A percentile compares a stretch with the other conserved stretches of the same genome.
These are phyloP conservation scores for Capronia coronata DNA, from an alignment of 2,329 filamentous ascomycete genomes.

Conservation along the genomic window DNA sequence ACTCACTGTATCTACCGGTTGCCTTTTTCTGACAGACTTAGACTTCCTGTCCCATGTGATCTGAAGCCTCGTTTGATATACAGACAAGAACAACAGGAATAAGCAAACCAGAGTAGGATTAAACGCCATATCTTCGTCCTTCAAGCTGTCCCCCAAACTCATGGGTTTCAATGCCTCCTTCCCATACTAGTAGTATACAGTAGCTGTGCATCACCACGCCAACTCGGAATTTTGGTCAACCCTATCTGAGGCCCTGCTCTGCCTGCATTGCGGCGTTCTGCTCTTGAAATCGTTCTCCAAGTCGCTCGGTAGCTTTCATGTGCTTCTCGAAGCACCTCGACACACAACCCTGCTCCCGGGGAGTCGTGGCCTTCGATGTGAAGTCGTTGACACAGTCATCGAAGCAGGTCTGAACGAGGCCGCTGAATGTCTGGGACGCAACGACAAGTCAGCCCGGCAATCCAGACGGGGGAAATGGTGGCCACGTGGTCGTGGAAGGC, in stretches of 20 bases:
- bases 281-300: slow-evolving; percentile 84
- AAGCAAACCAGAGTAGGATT: no score
- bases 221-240: no score
- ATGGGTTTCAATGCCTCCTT: not conserved
- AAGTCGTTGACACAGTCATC: slow-evolving; percentile 97
- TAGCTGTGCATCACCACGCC: no score
- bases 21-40: no score
- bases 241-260: slow-evolving; percentile 44
- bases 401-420: slow-evolving; percentile 65
- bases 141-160: no score
- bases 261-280: slow-evolving; percentile 60
- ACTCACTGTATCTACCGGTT: no score
- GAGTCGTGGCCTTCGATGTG: slow-evolving; percentile 87
- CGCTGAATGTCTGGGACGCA: slow-evolving; percentile 55
- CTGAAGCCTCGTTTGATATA: no score
- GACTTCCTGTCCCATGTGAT: no score
- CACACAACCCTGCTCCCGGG: slow-evolving; percentile 84
- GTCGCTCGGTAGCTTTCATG: slow-evolving; percentile 81
- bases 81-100: no score
- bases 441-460: slow-evolving; percentile 9
- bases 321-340: slow-evolving; percentile 94
- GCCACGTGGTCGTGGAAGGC: slow-evolving; percentile 34
- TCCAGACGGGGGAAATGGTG: slow-evolving; percentile 6
- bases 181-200: not conserved
- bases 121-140: no score